These are phyloP conservation scores for Canariomyces notabilis DNA, from an alignment of 2,329 filamentous ascomycete species.

Conservation along the genomic window DNA sequence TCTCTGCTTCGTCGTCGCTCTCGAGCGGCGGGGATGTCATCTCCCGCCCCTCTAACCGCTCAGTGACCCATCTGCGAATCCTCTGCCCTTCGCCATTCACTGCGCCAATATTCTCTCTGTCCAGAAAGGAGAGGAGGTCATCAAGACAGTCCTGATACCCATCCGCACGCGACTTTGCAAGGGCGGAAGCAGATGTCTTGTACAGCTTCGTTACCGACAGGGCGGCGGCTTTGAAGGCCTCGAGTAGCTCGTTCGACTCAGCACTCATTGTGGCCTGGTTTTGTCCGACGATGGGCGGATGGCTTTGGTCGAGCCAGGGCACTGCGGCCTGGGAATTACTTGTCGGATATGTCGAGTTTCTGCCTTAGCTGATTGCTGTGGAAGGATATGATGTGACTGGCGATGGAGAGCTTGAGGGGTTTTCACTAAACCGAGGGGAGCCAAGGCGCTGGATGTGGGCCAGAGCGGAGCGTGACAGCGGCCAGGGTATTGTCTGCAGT, in stretches of 20 bases:
- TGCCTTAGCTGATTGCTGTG: not conserved
- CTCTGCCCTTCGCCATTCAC: constrained; percentile 70
- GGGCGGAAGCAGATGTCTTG: constrained; percentile 77
- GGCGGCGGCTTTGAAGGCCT: constrained; percentile 87
- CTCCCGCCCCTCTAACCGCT: constrained; percentile 62
- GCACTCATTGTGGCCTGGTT: constrained; percentile 29
- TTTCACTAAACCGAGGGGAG: constrained; percentile 17
- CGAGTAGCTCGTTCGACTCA: constrained; percentile 62
- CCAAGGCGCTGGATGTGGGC: constrained; percentile 12
- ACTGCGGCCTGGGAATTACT: not conserved
- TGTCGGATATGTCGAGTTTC: not conserved
- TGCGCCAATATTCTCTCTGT: constrained; percentile 73
- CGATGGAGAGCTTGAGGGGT: constrained; percentile 15
- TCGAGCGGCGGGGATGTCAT: constrained; percentile 41
- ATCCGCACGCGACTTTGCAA: constrained; percentile 67
- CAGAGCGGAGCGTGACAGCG: constrained; percentile 6
- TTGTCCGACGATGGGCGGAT: not conserved
- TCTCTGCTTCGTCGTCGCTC: constrained; percentile 59
- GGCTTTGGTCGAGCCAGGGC: not conserved
- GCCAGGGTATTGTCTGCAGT: constrained; percentile 2
- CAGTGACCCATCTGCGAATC: constrained; percentile 60
- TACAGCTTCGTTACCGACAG: constrained; percentile 94
- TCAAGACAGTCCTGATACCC: constrained; percentile 95
- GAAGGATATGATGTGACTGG: constrained; percentile 3
- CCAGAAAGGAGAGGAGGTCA: constrained; percentile 79